Conservation (phyloP, 2,329 filamentous ascomycete species). For the Tolypocladium nubicola region DNA sequence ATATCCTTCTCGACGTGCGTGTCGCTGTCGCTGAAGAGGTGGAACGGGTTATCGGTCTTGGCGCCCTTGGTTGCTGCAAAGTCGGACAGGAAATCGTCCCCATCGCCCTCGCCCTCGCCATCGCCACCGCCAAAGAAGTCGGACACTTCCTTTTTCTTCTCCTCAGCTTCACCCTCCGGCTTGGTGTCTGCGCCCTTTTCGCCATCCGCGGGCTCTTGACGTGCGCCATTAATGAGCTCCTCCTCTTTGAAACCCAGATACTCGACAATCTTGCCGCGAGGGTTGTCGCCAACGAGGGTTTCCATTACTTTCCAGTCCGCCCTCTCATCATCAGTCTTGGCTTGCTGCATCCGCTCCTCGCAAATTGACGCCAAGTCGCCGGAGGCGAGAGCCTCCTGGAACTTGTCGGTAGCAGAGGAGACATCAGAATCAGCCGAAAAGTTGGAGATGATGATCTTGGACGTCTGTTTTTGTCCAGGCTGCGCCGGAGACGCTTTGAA, state of each 20-base stretch:
- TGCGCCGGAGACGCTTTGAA: conserved; percentile 51
- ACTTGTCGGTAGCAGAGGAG: conserved; percentile 73
- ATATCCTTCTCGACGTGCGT: conserved; percentile 75
- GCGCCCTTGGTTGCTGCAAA: conserved; percentile 81
- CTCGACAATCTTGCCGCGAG: conserved; percentile 76
- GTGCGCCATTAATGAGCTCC: conserved; percentile 39
- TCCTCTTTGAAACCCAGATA: conserved; percentile 76
- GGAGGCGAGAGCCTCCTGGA: conserved; percentile 69
- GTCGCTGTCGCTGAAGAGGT: conserved; percentile 76
- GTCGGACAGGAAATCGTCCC: conserved; percentile 78
- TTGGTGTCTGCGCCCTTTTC: conserved; percentile 18
- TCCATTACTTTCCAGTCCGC: conserved; percentile 93
- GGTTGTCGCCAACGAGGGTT: conserved; percentile 73
- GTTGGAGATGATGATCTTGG: conserved; percentile 73
- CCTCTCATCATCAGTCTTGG: conserved; percentile 82
- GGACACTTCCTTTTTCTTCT: conserved; percentile 54
- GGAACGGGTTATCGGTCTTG: conserved; percentile 90
- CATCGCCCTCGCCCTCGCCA: conserved; percentile 52
- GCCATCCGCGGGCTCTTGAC: conserved; percentile 15
- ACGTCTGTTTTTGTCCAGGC: conserved; percentile 54
- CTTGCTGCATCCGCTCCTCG: conserved; percentile 62
- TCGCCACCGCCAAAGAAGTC: conserved; percentile 66
- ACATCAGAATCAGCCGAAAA: conserved; percentile 83
- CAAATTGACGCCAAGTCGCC: conserved; percentile 74
- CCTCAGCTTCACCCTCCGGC: conserved; percentile 18